Evolutionary conservation across 2,329 filamentous ascomycete species (phyloP), one percentile per base, ranked within the genome.

Genomic region (Sclerotinia borealis): DNA sequence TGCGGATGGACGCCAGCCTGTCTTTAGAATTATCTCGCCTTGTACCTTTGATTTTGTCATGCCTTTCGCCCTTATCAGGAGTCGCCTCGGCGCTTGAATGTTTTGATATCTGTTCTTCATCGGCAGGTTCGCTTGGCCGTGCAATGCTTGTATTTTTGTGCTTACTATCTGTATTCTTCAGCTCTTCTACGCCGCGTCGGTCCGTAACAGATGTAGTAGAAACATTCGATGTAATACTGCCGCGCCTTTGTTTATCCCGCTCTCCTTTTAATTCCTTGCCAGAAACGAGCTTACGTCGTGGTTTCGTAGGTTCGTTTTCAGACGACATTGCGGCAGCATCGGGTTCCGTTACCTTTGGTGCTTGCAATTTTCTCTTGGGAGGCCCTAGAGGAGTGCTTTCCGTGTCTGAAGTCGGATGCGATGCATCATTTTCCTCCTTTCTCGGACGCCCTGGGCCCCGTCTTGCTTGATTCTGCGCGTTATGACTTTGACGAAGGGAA

Each of bases 1-100:
- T 78, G 9, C 80, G 77, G 51, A 80, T 77, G 37, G 69, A 70
- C 10, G 79, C 79, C 15, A 81, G 72, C 36, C 80, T 77, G 65
- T 88, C 85, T 59, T 80, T 80, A 4, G 84, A 85, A 66, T 85
- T 83, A 65, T 88, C 84, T 63, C 84, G 79, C 71, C 85, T 87
- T 15, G 87, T 73, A 22, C 83, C 81, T 69, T 86, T 85, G 27
- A 84, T 82, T 59, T 83, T 79, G 66, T 86, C 84, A 48, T 64
- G 61, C 61, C 67, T 70, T 19, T 73, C 72, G n/a, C 64, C 63
- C 15, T 54, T 59, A 37, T 56, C 54, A 34, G 72, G 69, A 41
- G 63, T 59, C 4, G 70, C 69, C 54, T 61, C 67, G 10, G 64
- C 56, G 36, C 22, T 60, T 19, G 52, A 39, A 29, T 41, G 60